These are phyloP conservation scores for Pseudocercospora cruenta DNA, from an alignment of 2,329 filamentous ascomycete species.

Conservation along the genomic window DNA sequence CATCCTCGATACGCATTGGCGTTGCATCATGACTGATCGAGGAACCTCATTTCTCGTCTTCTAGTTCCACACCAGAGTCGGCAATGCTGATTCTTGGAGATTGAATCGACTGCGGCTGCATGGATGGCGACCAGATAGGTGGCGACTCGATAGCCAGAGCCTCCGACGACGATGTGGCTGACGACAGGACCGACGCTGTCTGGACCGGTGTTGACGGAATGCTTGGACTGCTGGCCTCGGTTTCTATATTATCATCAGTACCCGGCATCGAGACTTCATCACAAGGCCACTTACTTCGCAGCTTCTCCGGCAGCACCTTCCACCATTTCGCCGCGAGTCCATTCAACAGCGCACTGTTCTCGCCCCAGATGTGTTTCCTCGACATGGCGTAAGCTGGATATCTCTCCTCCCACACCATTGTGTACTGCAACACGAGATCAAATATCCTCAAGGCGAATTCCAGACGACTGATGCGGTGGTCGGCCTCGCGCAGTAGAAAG, in stretches of 20 bases:
- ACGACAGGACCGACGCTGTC: background rate
- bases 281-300: constrained; percentile 9
- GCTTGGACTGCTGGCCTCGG: background rate
- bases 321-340: constrained; percentile 9
- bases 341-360: background rate
- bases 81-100: constrained; percentile 3
- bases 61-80: background rate
- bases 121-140: too few relatives aligned
- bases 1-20: background rate
- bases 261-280: background rate
- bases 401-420: background rate
- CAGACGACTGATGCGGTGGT: background rate
- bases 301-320: constrained; percentile 13
- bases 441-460: background rate
- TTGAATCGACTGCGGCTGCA: background rate
- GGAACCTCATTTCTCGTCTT: background rate
- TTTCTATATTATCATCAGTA: background rate
- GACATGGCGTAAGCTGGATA: background rate
- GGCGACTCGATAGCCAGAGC: background rate
- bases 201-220: background rate
- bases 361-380: background rate
- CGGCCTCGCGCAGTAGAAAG: constrained; percentile 8
- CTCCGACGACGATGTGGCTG: background rate
- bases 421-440: background rate
- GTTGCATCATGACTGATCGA: background rate